Base-by-base conservation (phyloP, 805 yeast genomes). In the Deakozyma indianensis region DNA sequence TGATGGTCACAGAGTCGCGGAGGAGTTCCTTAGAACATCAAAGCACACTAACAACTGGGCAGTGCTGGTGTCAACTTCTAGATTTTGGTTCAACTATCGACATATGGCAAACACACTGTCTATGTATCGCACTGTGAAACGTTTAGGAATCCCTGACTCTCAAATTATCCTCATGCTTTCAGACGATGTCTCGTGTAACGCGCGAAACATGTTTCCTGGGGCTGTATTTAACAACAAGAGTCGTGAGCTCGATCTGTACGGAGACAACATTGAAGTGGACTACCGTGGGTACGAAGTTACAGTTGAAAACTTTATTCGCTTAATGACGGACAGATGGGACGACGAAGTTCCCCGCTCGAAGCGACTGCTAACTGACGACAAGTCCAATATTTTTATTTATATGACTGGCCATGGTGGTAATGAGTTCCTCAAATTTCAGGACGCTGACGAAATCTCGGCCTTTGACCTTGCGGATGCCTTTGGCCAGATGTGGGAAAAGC, bases 331-430 rank as follows among this genome's bases (percentile, higher is more conserved):
- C 60, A 75, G 97, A 53, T 92, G 97, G 95, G 87, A 87, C 41
- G 83, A 80, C 29, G 88, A 85, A 45, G 95, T 90, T 52, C 97
- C 98, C 2, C 72, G 95, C 50, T 83, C 94, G 14, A 92, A 92
- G 63, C 70, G 97, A 52, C 68, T 92, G 42, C 66, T 88, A 49
- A 86, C 97, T 0, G 97, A 92, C 66, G 96, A 88, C 60, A 79
- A 86, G 59, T 84, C 95, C 24, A 92, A 92, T 61, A 86, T 92
- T 43, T 84, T 92, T 62, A 82, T 92, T 23, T 92, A 92, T 61
- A 72, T 92, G 78, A 92, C 98, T 1, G 99, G 99, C 22, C 99
- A 92, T 63, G 99, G 99, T 22, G 99, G 99, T 44, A 86, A 88
- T 56, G 97, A 92, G 62, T 92, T 92, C 62, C 73, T 92, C 56